phyloP scores from a whole-genome alignment of 1,284 basidiomycete species.

The Filobasidium uniguttulatum region DNA sequence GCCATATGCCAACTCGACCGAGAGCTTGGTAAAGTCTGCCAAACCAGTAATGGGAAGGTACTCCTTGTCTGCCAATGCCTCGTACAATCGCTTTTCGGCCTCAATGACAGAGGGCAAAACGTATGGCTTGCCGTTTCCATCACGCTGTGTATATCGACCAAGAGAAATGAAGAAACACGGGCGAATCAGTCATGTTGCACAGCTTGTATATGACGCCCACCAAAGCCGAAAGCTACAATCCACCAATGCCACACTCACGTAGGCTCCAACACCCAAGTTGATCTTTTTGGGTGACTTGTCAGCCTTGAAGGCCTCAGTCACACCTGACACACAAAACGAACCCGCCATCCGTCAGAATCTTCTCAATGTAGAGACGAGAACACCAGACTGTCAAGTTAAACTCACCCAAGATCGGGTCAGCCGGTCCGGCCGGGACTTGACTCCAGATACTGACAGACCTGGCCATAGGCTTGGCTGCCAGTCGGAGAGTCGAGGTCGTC shows the following conservation, averaged over 20 bases:
- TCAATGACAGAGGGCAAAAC: conserved; percentile 80
- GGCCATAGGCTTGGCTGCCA: too few relatives aligned
- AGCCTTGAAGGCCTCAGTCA: conserved; percentile 76
- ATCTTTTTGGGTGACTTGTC: conserved; percentile 85
- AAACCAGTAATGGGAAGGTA: conserved; percentile 91
- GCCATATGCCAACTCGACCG: conserved; percentile 86
- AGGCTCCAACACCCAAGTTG: conserved; percentile 78
- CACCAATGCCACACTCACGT: conserved; percentile 20
- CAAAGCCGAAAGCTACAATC: background rate
- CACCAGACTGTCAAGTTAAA: background rate
- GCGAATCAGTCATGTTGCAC: too few relatives aligned
- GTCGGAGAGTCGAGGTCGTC: too few relatives aligned
- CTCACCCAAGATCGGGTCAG: conserved; percentile 1
- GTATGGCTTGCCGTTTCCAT: conserved; percentile 89
- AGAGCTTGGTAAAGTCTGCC: conserved; percentile 72
- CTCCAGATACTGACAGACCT: background rate
- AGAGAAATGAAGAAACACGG: background rate
- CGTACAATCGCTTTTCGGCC: conserved; percentile 48
- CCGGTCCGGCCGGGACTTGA: background rate
- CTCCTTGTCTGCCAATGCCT: conserved; percentile 77
- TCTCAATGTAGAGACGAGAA: background rate
- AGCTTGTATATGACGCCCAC: too few relatives aligned
- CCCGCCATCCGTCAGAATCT: background rate
- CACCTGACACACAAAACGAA: conserved; percentile 45
- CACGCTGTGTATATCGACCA: conserved; percentile 52